phyloP scores from a whole-genome alignment of 2,329 filamentous ascomycete genomes.

The Ceratocystis diversiconidia region DNA sequence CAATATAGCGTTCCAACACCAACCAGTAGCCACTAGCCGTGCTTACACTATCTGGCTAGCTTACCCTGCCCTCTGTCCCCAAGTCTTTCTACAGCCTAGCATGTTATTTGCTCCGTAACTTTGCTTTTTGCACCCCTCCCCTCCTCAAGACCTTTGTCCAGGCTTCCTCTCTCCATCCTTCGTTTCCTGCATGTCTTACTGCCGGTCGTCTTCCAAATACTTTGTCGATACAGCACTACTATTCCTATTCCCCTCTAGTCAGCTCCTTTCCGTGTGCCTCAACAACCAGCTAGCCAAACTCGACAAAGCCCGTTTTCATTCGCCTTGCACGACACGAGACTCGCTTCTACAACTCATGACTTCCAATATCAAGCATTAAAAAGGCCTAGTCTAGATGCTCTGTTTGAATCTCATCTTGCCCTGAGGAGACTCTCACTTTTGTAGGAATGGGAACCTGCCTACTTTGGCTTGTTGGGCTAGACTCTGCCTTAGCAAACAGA shows the following conservation, averaged over 20 bases:
- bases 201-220: not conserved
- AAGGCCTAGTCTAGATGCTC: no score
- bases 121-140: not conserved
- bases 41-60: not conserved
- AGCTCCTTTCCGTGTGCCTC: not conserved
- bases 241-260: not conserved
- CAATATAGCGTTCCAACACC: not conserved
- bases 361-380: not conserved
- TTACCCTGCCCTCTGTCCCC: not conserved
- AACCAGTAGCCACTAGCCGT: not conserved
- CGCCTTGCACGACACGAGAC: not conserved
- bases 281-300: not conserved
- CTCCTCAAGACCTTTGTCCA: not conserved
- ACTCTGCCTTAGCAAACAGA: not conserved
- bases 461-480: not conserved
- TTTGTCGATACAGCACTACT: not conserved
- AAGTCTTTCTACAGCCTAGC: not conserved
- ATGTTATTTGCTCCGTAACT: not conserved
- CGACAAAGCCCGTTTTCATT: not conserved
- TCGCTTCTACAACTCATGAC: not conserved
- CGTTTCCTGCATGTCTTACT: not conserved
- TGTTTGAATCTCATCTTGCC: not conserved
- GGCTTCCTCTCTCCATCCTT: not conserved
- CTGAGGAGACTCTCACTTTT: not conserved
- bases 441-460: not conserved